Evolutionary conservation across 2,329 filamentous ascomycete species (phyloP), one percentile per base, ranked within the genome.

Genomic region (Monosporascus sp.): DNA sequence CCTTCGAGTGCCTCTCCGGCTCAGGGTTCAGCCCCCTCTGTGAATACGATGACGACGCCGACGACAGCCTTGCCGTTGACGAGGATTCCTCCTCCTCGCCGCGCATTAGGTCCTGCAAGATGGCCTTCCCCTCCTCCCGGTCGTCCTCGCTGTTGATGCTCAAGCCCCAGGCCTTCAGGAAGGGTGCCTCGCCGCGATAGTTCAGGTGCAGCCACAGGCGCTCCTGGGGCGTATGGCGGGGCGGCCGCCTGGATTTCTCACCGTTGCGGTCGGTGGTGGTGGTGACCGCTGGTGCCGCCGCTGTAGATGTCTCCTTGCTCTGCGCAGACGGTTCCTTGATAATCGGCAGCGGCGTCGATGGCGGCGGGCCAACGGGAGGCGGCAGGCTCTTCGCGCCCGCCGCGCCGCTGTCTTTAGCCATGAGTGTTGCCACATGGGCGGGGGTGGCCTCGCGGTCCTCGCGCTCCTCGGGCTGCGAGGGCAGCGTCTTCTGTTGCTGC

Each of bases 131-230:
- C 43, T 66, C 64, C 14, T 58, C 58, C 6, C 64, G 57, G n/a
- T 66, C 64, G n/a, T 61, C 57, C 19, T 57, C 56, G 20, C 44
- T 61, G 9, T 51, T 49, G n/a, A 66, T 65, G 41, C 57, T 52
- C 9, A 65, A 53, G 1, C 64, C 64, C 64, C 64, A 66, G 7
- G 64, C 62, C 20, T 56, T 59, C 27, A 66, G 52, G 53, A 66
- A 66, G 9, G 53, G 59, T 3, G 63, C 61, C 51, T 66, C 64
- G 40, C 64, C 64, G 16, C 63, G 61, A 53, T 66, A 66, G 41
- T 66, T 59, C 31, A 56, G 50, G 52, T 66, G 64, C 27, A 66
- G 48, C 64, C 64, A 66, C 26, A 64, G 55, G 7, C 63, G 55
- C 40, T 66, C 64, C 48, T 61, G 59, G 3, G 60, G 40, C 11